Evolutionary conservation across 2,329 filamentous ascomycete genomes (phyloP), one percentile per base, ranked within the genome.

Genomic region (Paecilomyces dactylethromorphus): DNA sequence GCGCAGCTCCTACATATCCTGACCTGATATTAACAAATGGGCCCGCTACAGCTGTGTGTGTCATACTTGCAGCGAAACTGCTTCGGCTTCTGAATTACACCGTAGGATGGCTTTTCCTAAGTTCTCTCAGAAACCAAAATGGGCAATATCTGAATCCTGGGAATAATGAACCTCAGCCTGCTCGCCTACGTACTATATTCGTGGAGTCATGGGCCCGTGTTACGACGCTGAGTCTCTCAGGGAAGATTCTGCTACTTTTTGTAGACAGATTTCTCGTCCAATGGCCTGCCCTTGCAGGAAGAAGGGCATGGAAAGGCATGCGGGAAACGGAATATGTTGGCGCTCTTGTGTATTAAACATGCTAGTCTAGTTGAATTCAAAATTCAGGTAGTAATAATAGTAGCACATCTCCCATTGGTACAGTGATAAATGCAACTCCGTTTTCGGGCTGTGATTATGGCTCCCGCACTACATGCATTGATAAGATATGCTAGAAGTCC

Each of bases 141-240:
- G 39, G 13, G n/a, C n/a, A 45, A 10, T 18, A 18, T 21, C 15
- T 45, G 7, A 29, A 57, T 56, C 59, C 58, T 21, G 39, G 56
- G 49, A 53, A 55, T 53, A 51, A 32, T 18, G 52, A 52, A 31
- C 59, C 54, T 74, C 5, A 49, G 65, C 56, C 10, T 79, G 26
- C 81, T 81, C 82, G 82, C 63, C 87, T 93, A 77, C 84, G 86
- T 62, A 87, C 89, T 10, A 79, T 97, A 13, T 99, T 94, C 71
- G 84, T 97, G 29, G 94, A 99, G 79, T 94, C 90, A 21, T 97
- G 92, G 88, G 93, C 94, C 2, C 83, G 94, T 15, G 90, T 96
- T 15, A 87, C 83, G 64, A 87, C 84, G 12, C 75, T 97, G 63
- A 97, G 93, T 76, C 73, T 97, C 60, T 96, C 91, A 39, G 94